phyloP scores from a whole-genome alignment of 1,284 basidiomycete species.

The Naganishia liquefaciens region DNA sequence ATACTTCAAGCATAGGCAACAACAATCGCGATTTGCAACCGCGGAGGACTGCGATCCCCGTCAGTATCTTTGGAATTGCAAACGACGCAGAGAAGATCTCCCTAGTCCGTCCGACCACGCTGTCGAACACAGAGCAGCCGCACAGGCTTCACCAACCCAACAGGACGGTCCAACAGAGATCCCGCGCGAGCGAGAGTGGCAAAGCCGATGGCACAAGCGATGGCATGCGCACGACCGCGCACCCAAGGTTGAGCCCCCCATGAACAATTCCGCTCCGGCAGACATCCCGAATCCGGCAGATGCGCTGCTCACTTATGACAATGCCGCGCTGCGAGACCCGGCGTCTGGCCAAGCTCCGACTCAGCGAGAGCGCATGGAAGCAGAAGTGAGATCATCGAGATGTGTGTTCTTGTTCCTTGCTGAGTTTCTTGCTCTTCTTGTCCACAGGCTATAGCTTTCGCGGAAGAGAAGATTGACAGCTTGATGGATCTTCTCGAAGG shows the following conservation, averaged over 20 bases:
- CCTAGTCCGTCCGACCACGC: neutral
- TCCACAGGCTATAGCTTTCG: conserved; percentile 15
- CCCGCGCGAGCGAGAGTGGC: neutral
- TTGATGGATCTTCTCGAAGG: conserved; percentile 9
- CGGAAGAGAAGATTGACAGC: conserved; percentile 19
- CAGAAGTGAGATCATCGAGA: neutral
- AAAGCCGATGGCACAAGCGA: conserved; percentile 9
- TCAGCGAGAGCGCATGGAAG: conserved; percentile 11
- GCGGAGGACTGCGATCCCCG: conserved; percentile 7
- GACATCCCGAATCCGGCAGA: neutral
- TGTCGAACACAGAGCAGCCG: neutral
- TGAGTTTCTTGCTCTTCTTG: neutral
- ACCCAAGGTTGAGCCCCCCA: neutral
- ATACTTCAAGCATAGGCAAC: conserved; percentile 1
- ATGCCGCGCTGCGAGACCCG: neutral
- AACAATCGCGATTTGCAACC: conserved; percentile 4
- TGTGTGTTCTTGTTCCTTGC: neutral
- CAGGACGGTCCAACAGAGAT: no score
- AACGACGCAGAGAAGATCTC: conserved; percentile 7
- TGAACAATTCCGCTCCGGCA: neutral
- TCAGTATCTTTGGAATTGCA: conserved; percentile 6
- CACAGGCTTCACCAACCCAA: neutral
- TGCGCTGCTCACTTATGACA: conserved; percentile 16
- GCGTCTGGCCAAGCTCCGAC: neutral
- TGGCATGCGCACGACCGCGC: neutral